Base-by-base conservation (phyloP, 2,329 filamentous ascomycete species). In the Apiospora aurea region DNA sequence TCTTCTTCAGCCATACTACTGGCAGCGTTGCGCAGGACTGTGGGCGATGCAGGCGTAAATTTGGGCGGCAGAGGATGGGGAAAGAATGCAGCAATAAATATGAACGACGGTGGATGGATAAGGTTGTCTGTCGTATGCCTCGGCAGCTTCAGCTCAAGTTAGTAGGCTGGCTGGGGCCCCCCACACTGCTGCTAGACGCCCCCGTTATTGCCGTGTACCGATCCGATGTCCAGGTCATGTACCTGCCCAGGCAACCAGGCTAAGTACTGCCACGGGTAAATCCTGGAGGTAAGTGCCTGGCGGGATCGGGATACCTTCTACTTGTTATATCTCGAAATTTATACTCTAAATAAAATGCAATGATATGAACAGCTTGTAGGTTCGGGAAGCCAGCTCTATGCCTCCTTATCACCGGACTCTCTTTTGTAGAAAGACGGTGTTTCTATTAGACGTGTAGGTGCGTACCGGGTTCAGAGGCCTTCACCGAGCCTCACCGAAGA, bases 1-100 rank as follows among this genome's bases (percentile, higher is more conserved):
- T 64, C 57, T 41, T 64, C 57, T 5, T 64, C 57, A n/a, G 57
- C 57, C 57, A 64, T 64, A n/a, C 41, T 64, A n/a, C 41, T 64
- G 57, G 4, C 34, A 41, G 21, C 18, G 21, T 24, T 21, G 10
- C 8, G 57, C 4, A 64, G 18, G 29, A 14, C 0, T n/a, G 18
- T 41, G 8, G 34, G 21, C 21, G 34, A 13, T 41, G 34, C 10
- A 41, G n/a, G 21, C 34, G 34, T 64, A 18, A 64, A 18, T 41
- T 64, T 34, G 14, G 57, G 10, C 57, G 6, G n/a, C 57, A 6
- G 24, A 24, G 57, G 34, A 64, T 38, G 57, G 57, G 21, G n/a
- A 41, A 38, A 21, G 2, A 38, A 64, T n/a, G 57, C 57, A 41
- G 41, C 57, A 64, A 21, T 57, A 61, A 38, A 6, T n/a, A 47